phyloP scores from a whole-genome alignment of 495 filamentous ascomycete genomes.

The Neurospora tetraspora region DNA sequence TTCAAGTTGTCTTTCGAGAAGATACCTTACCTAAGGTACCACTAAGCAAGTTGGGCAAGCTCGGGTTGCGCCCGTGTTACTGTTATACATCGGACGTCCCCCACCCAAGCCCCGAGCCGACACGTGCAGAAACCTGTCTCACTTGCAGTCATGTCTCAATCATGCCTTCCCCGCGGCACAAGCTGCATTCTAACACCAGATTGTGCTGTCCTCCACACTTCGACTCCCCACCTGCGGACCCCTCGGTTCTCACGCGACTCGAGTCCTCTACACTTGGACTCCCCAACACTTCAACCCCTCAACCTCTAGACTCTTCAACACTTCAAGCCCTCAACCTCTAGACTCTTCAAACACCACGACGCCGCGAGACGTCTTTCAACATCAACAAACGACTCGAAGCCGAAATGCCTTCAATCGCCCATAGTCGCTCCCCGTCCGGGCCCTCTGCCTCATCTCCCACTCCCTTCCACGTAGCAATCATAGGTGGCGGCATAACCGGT shows the following conservation, averaged over 20 bases:
- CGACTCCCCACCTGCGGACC: background rate
- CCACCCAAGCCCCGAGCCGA: background rate
- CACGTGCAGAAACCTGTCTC: background rate
- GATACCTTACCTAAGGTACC: background rate
- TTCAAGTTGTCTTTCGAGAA: background rate
- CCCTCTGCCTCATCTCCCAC: conserved; percentile 6
- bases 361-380: too few species aligned
- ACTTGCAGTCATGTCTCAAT: background rate
- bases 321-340: too few species aligned
- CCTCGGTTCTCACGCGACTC: background rate
- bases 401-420: conserved; percentile 2
- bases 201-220: background rate
- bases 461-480: conserved; percentile 39
- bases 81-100: background rate
- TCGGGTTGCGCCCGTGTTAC: background rate
- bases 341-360: background rate
- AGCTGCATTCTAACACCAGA: background rate
- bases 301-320: background rate
- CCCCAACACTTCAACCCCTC: background rate
- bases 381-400: background rate
- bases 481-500: conserved; percentile 53
- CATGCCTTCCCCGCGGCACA: background rate
- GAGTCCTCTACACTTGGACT: background rate
- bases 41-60: background rate
- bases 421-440: conserved; percentile 4